phyloP scores from a whole-genome alignment of 1,139 yeast genomes.

The Candida gigantensis region DNA sequence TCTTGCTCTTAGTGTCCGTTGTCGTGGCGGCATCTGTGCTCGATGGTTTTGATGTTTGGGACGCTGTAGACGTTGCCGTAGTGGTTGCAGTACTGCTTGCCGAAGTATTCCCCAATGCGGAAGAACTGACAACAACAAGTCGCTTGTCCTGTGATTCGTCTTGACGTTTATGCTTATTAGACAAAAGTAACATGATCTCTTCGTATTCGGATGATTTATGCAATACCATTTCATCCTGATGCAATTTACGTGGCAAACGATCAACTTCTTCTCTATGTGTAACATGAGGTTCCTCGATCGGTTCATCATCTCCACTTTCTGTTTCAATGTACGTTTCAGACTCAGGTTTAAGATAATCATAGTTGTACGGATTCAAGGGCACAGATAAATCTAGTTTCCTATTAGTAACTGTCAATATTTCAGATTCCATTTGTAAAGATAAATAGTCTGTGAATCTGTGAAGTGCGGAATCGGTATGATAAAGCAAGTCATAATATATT shows the following conservation, averaged over 20 bases:
- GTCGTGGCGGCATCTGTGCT: constrained; percentile 23
- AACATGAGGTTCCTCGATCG: constrained; percentile 33
- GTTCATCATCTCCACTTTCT: constrained; percentile 31
- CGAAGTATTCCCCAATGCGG: constrained; percentile 22
- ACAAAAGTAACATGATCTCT: constrained; percentile 70
- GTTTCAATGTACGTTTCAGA: constrained; percentile 43
- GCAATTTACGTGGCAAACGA: constrained; percentile 44
- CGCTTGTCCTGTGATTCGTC: constrained; percentile 43
- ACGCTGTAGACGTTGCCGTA: constrained; percentile 19
- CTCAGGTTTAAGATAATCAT: constrained; percentile 48
- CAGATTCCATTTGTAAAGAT: constrained; percentile 79
- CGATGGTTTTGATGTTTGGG: constrained; percentile 20
- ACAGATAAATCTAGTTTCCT: constrained; percentile 75
- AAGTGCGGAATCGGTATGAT: constrained; percentile 77
- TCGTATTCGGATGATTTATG: constrained; percentile 89
- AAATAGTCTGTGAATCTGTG: constrained; percentile 77
- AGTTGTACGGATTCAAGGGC: constrained; percentile 66
- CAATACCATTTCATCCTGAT: constrained; percentile 46
- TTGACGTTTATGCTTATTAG: constrained; percentile 40
- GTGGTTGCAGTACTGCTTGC: constrained; percentile 14
- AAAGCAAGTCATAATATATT: constrained; percentile 79
- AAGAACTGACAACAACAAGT: constrained; percentile 43
- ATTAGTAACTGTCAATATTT: constrained; percentile 72
- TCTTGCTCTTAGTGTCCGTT: constrained; percentile 26
- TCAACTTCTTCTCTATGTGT: constrained; percentile 51